These are phyloP conservation scores for Eucalyptus erythrocorys DNA, from an alignment of 345 rosid species.

Conservation along the genomic window DNA sequence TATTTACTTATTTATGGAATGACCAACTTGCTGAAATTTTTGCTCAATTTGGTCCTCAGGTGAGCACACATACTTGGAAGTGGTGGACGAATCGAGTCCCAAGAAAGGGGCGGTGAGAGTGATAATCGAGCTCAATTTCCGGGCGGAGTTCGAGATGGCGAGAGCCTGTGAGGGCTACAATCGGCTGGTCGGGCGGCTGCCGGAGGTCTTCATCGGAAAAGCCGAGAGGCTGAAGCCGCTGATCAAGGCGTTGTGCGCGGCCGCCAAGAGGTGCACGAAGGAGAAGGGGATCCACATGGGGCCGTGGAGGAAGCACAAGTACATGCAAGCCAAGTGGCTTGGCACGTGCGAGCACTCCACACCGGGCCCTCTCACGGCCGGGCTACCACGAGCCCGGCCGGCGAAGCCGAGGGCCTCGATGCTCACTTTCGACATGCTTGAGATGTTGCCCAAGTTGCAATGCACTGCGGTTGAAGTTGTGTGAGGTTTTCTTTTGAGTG, in stretches of 20 bases:
- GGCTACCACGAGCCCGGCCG: slow-evolving; percentile 6
- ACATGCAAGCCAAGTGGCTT: slow-evolving; percentile 87
- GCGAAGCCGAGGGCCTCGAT: slow-evolving; percentile 53
- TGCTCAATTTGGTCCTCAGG: slow-evolving; percentile 17
- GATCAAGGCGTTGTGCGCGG: slow-evolving; percentile 59
- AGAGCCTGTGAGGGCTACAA: slow-evolving; percentile 63
- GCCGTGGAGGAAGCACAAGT: slow-evolving; percentile 88
- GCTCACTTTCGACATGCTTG: slow-evolving; percentile 24
- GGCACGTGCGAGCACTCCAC: slow-evolving; percentile 31
- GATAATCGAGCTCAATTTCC: slow-evolving; percentile 60
- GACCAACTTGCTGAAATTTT: not conserved
- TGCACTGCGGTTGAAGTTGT: not conserved
- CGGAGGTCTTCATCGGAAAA: slow-evolving; percentile 69
- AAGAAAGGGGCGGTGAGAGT: slow-evolving; percentile 40
- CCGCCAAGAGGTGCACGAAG: slow-evolving; percentile 65
- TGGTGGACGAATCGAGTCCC: slow-evolving; percentile 32
- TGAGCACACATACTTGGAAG: slow-evolving; percentile 55
- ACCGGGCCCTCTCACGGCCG: slow-evolving; percentile 1
- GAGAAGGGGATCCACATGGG: slow-evolving; percentile 82
- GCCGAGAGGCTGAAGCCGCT: slow-evolving; percentile 51
- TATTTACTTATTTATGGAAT: not conserved
- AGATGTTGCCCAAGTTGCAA: not conserved
- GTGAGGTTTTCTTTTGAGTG: not conserved
- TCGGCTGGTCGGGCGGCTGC: slow-evolving; percentile 23
- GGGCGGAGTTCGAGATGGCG: slow-evolving; percentile 76